These are phyloP conservation scores for Termitomyces eurrhizus DNA, from an alignment of 768 basidiomycete species.

Conservation along the genomic window DNA sequence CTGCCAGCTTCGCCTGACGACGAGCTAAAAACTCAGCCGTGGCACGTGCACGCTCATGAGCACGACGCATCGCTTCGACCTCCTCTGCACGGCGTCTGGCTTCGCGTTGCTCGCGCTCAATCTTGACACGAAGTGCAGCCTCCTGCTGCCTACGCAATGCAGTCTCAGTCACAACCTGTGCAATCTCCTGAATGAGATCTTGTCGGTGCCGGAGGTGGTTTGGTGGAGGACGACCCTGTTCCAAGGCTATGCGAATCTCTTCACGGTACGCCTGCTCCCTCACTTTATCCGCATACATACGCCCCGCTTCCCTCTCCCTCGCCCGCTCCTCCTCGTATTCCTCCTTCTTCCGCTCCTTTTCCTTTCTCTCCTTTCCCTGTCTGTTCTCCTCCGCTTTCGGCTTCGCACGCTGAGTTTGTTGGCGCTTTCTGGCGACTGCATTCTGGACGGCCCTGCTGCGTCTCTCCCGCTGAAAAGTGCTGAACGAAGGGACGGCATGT, in stretches of 20 bases:
- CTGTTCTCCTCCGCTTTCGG: conserved; percentile 2
- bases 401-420: neutral
- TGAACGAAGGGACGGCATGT: conserved; percentile 2
- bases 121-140: neutral
- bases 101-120: neutral
- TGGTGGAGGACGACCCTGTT: conserved; percentile 2
- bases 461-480: conserved; percentile 5
- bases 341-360: conserved; percentile 1
- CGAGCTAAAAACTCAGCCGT: neutral
- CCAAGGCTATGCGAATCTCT: conserved; percentile 5
- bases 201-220: conserved; percentile 1
- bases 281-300: neutral
- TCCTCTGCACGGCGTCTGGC: conserved; percentile 1
- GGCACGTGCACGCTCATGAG: neutral
- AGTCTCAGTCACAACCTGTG: neutral
- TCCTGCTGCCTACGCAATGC: conserved; percentile 1
- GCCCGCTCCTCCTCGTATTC: neutral
- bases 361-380: neutral
- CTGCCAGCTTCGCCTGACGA: conserved; percentile 3
- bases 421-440: neutral
- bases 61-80: neutral
- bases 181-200: conserved; percentile 7
- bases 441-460: neutral
- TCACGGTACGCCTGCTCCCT: conserved; percentile 1
- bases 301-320: neutral